A percentile compares a stretch with the other conserved stretches of the same genome.
Conservation (phyloP, 2,329 filamentous ascomycete genomes). For the Stachybotrys elegans region DNA sequence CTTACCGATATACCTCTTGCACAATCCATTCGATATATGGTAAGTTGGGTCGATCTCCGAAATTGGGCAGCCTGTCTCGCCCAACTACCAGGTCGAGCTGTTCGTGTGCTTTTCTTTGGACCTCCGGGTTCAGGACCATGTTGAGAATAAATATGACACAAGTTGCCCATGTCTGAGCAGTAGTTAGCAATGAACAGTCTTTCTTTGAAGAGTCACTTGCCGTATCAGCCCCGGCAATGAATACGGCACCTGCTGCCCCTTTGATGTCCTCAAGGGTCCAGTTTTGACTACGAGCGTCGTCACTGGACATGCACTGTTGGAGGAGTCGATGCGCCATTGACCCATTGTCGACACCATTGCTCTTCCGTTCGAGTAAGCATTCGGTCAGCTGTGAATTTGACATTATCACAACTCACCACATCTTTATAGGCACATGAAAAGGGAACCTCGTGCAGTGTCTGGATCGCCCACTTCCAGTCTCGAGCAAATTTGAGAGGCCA, state of each 20-base stretch:
- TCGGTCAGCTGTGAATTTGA: background rate
- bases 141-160: slow-evolving; percentile 35
- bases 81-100: slow-evolving; percentile 40
- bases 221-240: slow-evolving; percentile 43
- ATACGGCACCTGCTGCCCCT: slow-evolving; percentile 43
- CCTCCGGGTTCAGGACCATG: slow-evolving; percentile 34
- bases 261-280: slow-evolving; percentile 39
- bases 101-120: slow-evolving; percentile 41
- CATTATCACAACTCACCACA: slow-evolving; percentile 14
- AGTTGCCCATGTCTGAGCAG: slow-evolving; percentile 19
- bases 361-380: slow-evolving; percentile 5
- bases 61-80: slow-evolving; percentile 35
- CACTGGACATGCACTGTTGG: slow-evolving; percentile 10
- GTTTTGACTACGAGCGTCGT: slow-evolving; percentile 9
- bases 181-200: slow-evolving; percentile 1
- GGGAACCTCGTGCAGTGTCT: slow-evolving; percentile 25
- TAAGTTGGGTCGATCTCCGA: slow-evolving; percentile 37
- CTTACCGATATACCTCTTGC: slow-evolving; percentile 35
- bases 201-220: slow-evolving; percentile 11
- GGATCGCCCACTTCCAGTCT: slow-evolving; percentile 28
- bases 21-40: slow-evolving; percentile 39
- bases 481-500: slow-evolving; percentile 26
- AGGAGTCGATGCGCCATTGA: slow-evolving; percentile 22
- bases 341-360: slow-evolving; percentile 8
- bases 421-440: slow-evolving; percentile 21